Percentiles rank a stretch among this genome's conserved stretches.
phyloP scores from a whole-genome alignment of 768 basidiomycete species.

The Roridomyces roridus region DNA sequence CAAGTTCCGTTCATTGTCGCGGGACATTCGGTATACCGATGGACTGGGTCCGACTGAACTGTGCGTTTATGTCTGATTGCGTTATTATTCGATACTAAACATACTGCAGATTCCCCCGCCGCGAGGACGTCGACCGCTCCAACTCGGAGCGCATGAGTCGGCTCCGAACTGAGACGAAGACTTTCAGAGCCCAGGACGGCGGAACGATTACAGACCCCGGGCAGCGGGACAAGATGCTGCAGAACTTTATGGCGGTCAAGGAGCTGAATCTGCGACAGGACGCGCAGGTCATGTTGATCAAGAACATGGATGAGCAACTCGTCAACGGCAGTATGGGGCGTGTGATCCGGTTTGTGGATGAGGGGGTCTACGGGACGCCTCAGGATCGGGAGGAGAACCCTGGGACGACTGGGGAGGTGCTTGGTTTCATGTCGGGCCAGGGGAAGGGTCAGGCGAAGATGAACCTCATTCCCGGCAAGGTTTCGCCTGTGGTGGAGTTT shows the following conservation, averaged over 20 bases:
- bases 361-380: slow-evolving; percentile 50
- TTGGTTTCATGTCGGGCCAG: slow-evolving; percentile 26
- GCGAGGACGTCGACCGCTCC: slow-evolving; percentile 90
- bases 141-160: slow-evolving; percentile 72
- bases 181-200: slow-evolving; percentile 66
- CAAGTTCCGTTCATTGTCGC: slow-evolving; percentile 73
- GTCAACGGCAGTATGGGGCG: slow-evolving; percentile 96
- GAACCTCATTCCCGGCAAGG: slow-evolving; percentile 25
- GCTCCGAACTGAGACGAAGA: slow-evolving; percentile 58
- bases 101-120: slow-evolving; percentile 77
- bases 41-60: slow-evolving; percentile 91
- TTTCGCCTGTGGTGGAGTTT: slow-evolving; percentile 84
- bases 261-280: slow-evolving; percentile 73
- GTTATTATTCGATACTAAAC: neutral
- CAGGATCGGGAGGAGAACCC: slow-evolving; percentile 36
- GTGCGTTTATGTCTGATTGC: slow-evolving; percentile 49
- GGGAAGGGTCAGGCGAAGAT: slow-evolving; percentile 37
- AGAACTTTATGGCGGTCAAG: slow-evolving; percentile 90
- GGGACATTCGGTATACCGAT: slow-evolving; percentile 78
- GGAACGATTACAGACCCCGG: slow-evolving; percentile 58
- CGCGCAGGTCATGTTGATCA: slow-evolving; percentile 93
- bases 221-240: slow-evolving; percentile 78
- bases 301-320: slow-evolving; percentile 88
- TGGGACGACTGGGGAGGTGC: slow-evolving; percentile 38
- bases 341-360: slow-evolving; percentile 75